Base-by-base conservation (phyloP, 1,284 basidiomycete genomes). In the Somion occarium region DNA sequence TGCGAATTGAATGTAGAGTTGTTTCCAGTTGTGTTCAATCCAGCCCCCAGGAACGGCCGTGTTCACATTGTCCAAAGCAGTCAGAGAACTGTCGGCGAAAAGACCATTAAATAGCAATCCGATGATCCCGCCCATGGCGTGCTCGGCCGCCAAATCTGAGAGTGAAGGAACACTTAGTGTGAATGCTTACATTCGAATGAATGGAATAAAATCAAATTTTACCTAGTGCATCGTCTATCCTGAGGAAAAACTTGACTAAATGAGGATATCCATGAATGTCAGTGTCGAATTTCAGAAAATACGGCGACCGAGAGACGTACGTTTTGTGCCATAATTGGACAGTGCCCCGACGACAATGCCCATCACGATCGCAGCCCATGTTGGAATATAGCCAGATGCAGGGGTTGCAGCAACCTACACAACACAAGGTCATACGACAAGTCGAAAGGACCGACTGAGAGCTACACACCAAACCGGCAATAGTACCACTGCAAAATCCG, bases 61-160 rank as follows among this genome's bases (percentile, higher is more conserved):
- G 68, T 84, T 89, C 57, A 90, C 81, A 22, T 84, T 87, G 57
- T 97, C 92, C 48, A 88, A 77, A 5, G 82, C 75, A 49, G 85
- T 82, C 51, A 89, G 72, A 15, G 65, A 66, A 11, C 62, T 67
- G 20, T 81, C 84, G 1, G 90, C 89, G 59, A 98, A 97, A 60
- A 94, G 75, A 1, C 72, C 89, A 58, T 91, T 93, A 61, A 82
- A 69, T 39, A 98, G 64, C 34, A 92, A 77, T 38, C 94, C 93
- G 47, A 96, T 77, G 20, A 95, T 82, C 44, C 95, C 95, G 3
- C 91, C 92, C 18, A 98, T 71, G 39, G 89, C 93, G 74, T 98
- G 93, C 61, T 93, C 88, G n/a, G 90, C 87, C 65, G 89, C 92
- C 53, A 93, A 78, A 79, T 93, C 89, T 62, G 39, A 7, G 19